Conservation (phyloP, 202 grass and related monocot genomes). For the Alloteropsis angusta region DNA sequence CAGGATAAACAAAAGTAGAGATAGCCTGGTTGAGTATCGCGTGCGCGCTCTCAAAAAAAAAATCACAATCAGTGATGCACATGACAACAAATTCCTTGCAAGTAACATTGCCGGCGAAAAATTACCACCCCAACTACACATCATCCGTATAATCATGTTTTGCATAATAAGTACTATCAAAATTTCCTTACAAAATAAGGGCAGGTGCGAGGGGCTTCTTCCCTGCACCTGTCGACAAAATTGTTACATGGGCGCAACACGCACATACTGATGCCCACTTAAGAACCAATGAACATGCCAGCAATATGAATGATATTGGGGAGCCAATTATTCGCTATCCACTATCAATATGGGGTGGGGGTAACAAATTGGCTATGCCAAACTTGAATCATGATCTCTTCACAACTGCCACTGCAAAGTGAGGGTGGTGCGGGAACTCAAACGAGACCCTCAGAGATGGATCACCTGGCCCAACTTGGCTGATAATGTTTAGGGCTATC, state of each 20-base stretch:
- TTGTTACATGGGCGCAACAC: too few species aligned
- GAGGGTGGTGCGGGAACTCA: conserved; percentile 72
- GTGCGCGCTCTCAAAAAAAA: too few species aligned
- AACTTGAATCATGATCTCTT: conserved; percentile 57
- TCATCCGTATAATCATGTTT: conserved; percentile 12
- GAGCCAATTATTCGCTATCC: background rate
- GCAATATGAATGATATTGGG: background rate
- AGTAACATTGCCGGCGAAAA: background rate
- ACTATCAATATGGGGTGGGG: background rate
- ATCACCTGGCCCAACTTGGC: conserved; percentile 54
- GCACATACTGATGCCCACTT: too few species aligned
- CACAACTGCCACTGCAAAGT: conserved; percentile 86
- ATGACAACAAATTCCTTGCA: background rate
- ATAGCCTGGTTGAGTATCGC: too few species aligned
- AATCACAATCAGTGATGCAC: too few species aligned
- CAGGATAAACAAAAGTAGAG: too few species aligned
- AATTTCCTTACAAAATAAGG: conserved; percentile 23
- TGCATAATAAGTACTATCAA: background rate
- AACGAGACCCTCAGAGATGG: conserved; percentile 65
- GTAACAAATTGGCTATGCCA: conserved; percentile 4
- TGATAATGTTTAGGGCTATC: conserved; percentile 81
- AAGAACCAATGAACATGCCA: conserved; percentile 5
- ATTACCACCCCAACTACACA: background rate
- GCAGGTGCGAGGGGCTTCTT: background rate
- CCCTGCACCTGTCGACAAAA: too few species aligned